These are phyloP conservation scores for Climacium dendroides DNA, from an alignment of 225 moss, liverwort and hornwort species.

Conservation along the genomic window DNA sequence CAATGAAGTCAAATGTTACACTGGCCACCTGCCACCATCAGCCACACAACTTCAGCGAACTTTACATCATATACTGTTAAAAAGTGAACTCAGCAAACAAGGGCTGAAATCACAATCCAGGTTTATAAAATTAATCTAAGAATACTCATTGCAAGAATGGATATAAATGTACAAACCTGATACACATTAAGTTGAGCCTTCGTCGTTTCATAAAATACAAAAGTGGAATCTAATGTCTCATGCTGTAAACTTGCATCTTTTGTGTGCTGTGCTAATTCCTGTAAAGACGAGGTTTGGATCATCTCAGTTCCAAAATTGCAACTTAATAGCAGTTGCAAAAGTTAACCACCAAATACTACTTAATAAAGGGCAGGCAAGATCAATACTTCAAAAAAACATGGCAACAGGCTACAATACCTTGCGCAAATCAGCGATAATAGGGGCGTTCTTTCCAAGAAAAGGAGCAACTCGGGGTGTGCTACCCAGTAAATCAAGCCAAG, in stretches of 20 bases:
- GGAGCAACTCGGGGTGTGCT: constrained; percentile 87
- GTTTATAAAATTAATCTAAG: background rate
- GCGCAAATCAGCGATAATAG: constrained; percentile 62
- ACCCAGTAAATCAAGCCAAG: constrained; percentile 68
- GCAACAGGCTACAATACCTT: constrained; percentile 21
- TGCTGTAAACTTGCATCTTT: constrained; percentile 75
- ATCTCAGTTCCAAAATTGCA: background rate
- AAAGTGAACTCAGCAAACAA: background rate
- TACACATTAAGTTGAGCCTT: constrained; percentile 80
- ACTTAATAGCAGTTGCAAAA: background rate
- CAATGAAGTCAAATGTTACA: constrained; percentile 88
- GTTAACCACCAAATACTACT: background rate
- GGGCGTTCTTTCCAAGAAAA: constrained; percentile 65
- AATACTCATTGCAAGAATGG: background rate
- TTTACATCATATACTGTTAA: background rate
- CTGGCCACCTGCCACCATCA: constrained; percentile 80
- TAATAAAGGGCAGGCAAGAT: background rate
- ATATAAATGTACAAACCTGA: constrained; percentile 38
- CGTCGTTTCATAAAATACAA: constrained; percentile 82
- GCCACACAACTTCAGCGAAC: background rate
- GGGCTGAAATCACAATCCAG: background rate
- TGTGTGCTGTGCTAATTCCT: constrained; percentile 80
- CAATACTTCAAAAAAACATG: background rate
- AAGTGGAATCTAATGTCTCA: constrained; percentile 77
- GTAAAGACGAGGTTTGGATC: background rate